Base-by-base conservation (phyloP, 305 asterid species). In the Coffea humblotiana region DNA sequence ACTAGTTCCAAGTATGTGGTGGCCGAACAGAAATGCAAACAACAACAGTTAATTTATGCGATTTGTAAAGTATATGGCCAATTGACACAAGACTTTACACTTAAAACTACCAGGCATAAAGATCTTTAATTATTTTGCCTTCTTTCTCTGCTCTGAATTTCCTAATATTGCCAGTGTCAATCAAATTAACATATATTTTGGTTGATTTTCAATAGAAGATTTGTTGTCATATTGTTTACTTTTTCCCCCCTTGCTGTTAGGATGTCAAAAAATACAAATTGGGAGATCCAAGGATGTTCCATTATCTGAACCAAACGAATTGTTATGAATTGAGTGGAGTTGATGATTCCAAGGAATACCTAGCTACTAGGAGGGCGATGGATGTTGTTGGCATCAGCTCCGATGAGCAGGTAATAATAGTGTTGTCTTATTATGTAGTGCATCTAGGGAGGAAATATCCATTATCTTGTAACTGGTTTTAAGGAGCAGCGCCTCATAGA, bases 311-410 rank as follows among this genome's bases (percentile, higher is more conserved):
- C 83, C 99, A 95, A 84, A 84, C 99, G 64, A 89, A 88, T 83
- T 95, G 93, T 82, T 84, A 82, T 85, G 87, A 92, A 83, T 77
- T 95, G 85, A 90, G 88, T 65, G 97, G 92, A 63, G 75, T 93
- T 81, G 96, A 93, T 88, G 99, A 95, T 82, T 79, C 97, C 72
- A 89, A 89, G 85, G 99, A 93, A 79, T 95, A 90, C 86, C 83
- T 92, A 27, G 88, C 91, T 63, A 92, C 98, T 61, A 89, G 95
- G 84, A 90, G 89, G 83, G 99, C 99, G 35, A 95, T 95, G 99
- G 97, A 90, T 66, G 81, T 93, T 54, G 97, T 95, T 83, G 99
- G 99, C 81, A 95, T 95, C 61, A 89, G 87, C 83, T 68, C 87
- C 0, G 90, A 93, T 76, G 97, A 91, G 83, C 99, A 95, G 98